These are phyloP conservation scores for Eurotiales sp. DNA, from an alignment of 2,329 filamentous ascomycete genomes.

Conservation along the genomic window DNA sequence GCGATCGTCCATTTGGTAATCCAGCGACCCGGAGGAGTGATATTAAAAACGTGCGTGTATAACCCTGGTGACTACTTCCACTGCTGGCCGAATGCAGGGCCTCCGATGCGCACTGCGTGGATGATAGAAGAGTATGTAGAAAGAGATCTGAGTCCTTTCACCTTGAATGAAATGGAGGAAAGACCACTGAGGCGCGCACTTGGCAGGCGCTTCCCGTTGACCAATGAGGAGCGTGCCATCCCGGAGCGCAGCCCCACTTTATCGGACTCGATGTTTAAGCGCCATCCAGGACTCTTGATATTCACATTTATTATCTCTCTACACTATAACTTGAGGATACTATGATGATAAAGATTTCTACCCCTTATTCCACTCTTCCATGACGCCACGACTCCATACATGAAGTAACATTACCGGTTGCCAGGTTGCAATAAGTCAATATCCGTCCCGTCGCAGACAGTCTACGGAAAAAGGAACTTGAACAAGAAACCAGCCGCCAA, in stretches of 20 bases:
- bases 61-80: not conserved
- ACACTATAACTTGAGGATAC: not conserved
- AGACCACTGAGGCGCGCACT: conserved; percentile 6
- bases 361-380: not conserved
- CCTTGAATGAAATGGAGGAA: not conserved
- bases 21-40: not conserved
- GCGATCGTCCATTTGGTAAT: conserved; percentile 5
- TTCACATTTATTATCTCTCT: not conserved
- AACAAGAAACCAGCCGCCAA: conserved; percentile 17
- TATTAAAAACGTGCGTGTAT: not conserved
- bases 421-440: too few relatives aligned
- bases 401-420: not conserved
- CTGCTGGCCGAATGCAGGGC: not conserved
- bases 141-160: conserved; percentile 1
- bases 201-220: not conserved
- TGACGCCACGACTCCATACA: not conserved
- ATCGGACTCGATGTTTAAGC: too few relatives aligned
- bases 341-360: not conserved
- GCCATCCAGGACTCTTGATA: too few relatives aligned
- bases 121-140: not conserved
- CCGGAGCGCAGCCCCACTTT: not conserved
- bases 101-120: conserved; percentile 5
- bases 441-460: too few relatives aligned
- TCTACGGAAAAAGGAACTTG: conserved; percentile 2
- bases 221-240: not conserved